A percentile compares a stretch with the other conserved stretches of the same genome.
Conservation (phyloP, 2,329 filamentous ascomycete species). For the Proliferodiscus dingleyae region DNA sequence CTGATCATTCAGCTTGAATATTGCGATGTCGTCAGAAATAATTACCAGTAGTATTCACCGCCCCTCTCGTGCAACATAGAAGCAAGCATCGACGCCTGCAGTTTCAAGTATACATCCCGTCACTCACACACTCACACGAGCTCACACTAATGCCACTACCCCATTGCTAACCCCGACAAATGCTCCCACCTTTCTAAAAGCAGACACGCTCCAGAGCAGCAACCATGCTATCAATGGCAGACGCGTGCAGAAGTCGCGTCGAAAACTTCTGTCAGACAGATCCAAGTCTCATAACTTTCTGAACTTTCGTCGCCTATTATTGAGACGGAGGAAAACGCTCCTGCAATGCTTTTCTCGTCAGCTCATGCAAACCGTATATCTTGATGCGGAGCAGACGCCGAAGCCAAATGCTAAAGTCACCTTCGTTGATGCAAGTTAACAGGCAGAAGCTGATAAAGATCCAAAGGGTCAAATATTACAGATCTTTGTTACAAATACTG, state of each 20-base stretch:
- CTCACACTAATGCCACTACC: too few relatives aligned
- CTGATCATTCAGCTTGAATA: too few relatives aligned
- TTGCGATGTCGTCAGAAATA: too few relatives aligned
- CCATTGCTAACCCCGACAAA: too few relatives aligned
- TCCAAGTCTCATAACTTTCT: conserved; percentile 1
- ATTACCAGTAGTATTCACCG: too few relatives aligned
- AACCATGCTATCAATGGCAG: not conserved
- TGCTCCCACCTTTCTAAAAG: not conserved
- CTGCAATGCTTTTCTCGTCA: too few relatives aligned
- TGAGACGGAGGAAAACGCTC: too few relatives aligned
- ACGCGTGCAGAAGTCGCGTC: not conserved
- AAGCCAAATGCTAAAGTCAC: conserved; percentile 5
- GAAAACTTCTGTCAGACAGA: not conserved
- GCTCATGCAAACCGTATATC: too few relatives aligned
- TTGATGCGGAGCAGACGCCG: not conserved
- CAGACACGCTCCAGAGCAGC: not conserved
- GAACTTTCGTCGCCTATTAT: not conserved
- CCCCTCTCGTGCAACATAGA: too few relatives aligned
- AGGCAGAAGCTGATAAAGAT: not conserved
- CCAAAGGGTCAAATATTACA: conserved; percentile 4
- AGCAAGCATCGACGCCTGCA: too few relatives aligned
- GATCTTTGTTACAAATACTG: conserved; percentile 14
- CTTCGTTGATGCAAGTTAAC: conserved; percentile 1
- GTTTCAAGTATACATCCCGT: too few relatives aligned
- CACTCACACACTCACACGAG: too few relatives aligned